Base-by-base conservation (phyloP, 106 monocot genomes). In the Triglochin maritima region DNA sequence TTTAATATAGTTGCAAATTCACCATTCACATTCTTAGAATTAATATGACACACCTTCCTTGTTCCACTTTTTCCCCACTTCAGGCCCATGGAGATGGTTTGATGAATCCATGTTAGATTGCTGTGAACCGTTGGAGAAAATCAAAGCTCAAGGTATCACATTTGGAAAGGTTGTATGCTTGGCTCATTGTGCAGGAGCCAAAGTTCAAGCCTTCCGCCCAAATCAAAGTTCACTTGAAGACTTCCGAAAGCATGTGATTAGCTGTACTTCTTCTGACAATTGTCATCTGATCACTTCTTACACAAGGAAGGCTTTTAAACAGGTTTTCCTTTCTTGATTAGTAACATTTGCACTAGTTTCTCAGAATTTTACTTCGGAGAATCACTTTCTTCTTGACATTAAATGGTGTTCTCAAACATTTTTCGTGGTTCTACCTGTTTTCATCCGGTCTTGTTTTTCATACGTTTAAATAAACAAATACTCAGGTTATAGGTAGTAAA, bases 71-170 rank as follows among this genome's bases (percentile, higher is more conserved):
- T 70, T 70, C 57, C 29, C 9, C 57, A 11, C 57, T 57, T 9
- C 64, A 74, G 74, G 74, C 13, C 74, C 74, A 29, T 74, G 74
- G 74, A 66, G 93, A 70, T 94, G 93, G 93, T 94, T 86, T 79
- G 93, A 94, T 64, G 95, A 95, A 71, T 79, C 95, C 48, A 95
- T 95, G 95, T 76, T 95, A 56, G 95, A 95, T 50, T 90, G 95
- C 47, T 95, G 95, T 65, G 87, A 95, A 75, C 90, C 95, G 70
- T 69, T 95, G 73, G 90, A 95, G 16, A 95, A 85, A 76, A 81
- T 95, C 59, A 90, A 88, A 82, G 74, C 74, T 44, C 70, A 88
- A 75, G 96, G 96, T 45, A 96, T 82, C 71, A 86, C 96, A 60
- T 86, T 96, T 80, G 82, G 79, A 29, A 96, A 86, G 73, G 88